Base-by-base conservation (phyloP, 2,329 filamentous ascomycete genomes). In the Aspergillus arachidicola region DNA sequence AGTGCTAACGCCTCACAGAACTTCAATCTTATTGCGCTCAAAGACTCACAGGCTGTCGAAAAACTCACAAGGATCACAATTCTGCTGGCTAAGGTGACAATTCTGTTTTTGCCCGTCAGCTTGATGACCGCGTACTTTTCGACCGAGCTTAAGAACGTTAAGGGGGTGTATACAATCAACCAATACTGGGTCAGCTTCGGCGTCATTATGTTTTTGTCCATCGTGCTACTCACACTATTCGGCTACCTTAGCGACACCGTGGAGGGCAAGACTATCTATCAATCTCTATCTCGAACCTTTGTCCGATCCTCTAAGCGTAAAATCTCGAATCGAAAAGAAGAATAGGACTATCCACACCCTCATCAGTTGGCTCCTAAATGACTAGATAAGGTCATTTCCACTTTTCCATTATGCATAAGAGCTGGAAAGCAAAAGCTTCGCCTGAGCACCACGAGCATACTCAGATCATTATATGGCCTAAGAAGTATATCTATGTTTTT, bases 71-170 rank as follows among this genome's bases (percentile, higher is more conserved):
- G 90, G 62, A 88, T 90, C 66, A 91, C 90, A 4, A 87, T 92
- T 5, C 79, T 93, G 6, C 82, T 93, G 12, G 90, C 89, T 54
- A 93, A 93, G 73, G 86, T 90, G 6, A 91, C 88, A 14, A 90
- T 93, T 46, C 81, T 93, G 58, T 93, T 93, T 78, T 82, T 93
- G 60, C 91, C 91, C 0, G 89, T 93, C 64, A 89, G 85, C 68
- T 83, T 93, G 56, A 88, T 93, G 86, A 92, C 90, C 4, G 87
- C 83, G 36, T 93, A 92, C 76, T 93, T 92, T 74, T 89, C 87
- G 6, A 84, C 89, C 1, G 85, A 91, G 73, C 85, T 92, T 57
- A 76, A 80, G 9, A 84, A 86, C 4, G 78, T 88, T 11, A 81
- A 85, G 56, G 73, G 75, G 9, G 76, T 79, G n/a, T 92, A 91